Evolutionary conservation across 306 rosid species (phyloP), one percentile per base, ranked within the genome.

Genomic region (Inga oerstediana): DNA sequence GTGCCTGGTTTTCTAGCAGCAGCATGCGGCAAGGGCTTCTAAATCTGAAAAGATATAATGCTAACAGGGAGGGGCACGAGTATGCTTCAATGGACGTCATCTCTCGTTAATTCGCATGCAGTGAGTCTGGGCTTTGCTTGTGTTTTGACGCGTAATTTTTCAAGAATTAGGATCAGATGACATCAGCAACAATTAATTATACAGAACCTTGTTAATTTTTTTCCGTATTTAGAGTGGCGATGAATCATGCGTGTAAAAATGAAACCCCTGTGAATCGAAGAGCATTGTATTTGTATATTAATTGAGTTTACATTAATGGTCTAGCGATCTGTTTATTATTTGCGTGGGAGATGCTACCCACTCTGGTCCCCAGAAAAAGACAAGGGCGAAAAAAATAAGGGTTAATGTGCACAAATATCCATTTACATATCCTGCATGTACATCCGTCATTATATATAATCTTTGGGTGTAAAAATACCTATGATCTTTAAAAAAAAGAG

Each of bases 51-150:
- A 32, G 30, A 51, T 43, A 15, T 46, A 10, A 12, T 22, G 9
- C 30, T 51, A 17, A 49, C 45, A 27, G 62, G 59, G 14, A 44
- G 11, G 35, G 44, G 56, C 62, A 35, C 27, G 22, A 24, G 61
- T 54, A 37, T 61, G 34, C 27, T 56, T 39, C 44, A 20, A 20
- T 48, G 66, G 75, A 30, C 72, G 22, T 77, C 44, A 43, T 77
- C 34, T 39, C 81, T 39, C 81, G 89, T 84, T 80, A 87, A 75
- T 58, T 71, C 45, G 5, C 27, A 32, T 82, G 79, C 44, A 17
- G 39, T 20, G 83, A 59, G 32, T 59, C 49, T 56, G 81, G 7
- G 43, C 43, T 75, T 39, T 76, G 9, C 52, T 52, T 52, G 59
- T 72, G 80, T 52, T 14, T 49, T 11, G 22, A 19, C 59, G 62